Evolutionary conservation across 495 filamentous ascomycete species (phyloP), one percentile per base, ranked within the genome.

Genomic region (Daldinia vernicosa): DNA sequence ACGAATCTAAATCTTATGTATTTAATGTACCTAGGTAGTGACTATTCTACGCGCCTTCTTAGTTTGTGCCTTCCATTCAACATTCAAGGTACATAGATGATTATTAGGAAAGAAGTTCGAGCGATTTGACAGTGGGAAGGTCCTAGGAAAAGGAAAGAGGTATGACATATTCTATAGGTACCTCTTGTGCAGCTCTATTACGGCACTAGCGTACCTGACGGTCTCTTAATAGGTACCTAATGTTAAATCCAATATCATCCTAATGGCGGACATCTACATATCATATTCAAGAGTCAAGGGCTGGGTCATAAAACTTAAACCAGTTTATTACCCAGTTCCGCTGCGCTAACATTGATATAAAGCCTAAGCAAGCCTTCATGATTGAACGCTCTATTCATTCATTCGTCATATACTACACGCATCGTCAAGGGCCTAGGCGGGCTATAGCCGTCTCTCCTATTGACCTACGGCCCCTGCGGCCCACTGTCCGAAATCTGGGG

Each of bases 401-500:
- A 24, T n/a, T 55, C 39, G 8, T 40, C 17, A 15, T 17, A 47
- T 47, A 22, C 43, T 19, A 47, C 17, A 28, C 24, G 19, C 50
- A 30, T 53, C 22, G 5, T 30, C n/a, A 30, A n/a, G 50, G 9
- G 43, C 22, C 19, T 47, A 24, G 22, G 17, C 3, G 6, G 19
- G 43, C 43, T 12, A 11, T 47, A 47, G 19, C 43, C 3, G 4
- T 11, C 19, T 53, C 2, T 6, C 33, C 28, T 45, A 67, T 37
- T 61, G 51, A 27, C 57, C 68, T 50, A 66, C 60, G 32, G 54
- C 69, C 14, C 59, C 69, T 8, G 56, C 68, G 26, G 85, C 86
- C 93, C 93, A 95, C 69, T 89, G 84, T 51, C 77, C 82, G 78
- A 91, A 92, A 35, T 90, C 87, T 9, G 91, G 90, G 76, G 92